phyloP scores from a whole-genome alignment of 208 protist species.

The Leishmania gerbilli region DNA sequence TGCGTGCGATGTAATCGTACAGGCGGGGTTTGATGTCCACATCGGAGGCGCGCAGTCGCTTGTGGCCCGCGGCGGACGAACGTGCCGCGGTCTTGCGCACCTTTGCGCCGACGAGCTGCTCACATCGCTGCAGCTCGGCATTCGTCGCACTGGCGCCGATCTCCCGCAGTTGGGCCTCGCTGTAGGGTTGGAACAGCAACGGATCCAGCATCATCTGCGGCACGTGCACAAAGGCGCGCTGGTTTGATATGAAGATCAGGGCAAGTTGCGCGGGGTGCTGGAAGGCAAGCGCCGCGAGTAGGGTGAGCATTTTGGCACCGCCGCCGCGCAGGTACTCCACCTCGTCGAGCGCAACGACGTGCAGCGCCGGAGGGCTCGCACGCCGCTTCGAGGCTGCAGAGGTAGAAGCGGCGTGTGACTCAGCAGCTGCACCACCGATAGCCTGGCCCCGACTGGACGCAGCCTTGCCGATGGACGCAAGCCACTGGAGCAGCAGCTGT shows the following conservation, averaged over 20 bases:
- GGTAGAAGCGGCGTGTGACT: not conserved
- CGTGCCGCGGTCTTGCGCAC: not conserved
- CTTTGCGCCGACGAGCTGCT: conserved; percentile 12
- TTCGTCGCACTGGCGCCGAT: conserved; percentile 43
- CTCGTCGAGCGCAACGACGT: conserved; percentile 81
- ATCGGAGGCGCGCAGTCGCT: conserved; percentile 3
- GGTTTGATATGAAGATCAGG: conserved; percentile 82
- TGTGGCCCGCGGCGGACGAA: not conserved
- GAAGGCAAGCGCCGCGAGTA: conserved; percentile 53
- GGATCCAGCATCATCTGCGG: conserved; percentile 61
- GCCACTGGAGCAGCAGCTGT: conserved; percentile 28
- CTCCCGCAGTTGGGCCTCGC: conserved; percentile 39
- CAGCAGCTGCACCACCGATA: not conserved
- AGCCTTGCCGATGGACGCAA: conserved; percentile 26
- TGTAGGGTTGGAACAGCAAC: conserved; percentile 74
- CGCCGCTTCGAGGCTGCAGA: not conserved
- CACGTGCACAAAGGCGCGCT: conserved; percentile 77
- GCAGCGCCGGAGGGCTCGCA: conserved; percentile 31
- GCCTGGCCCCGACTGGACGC: not conserved
- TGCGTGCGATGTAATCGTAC: conserved; percentile 63
- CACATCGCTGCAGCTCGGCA: conserved; percentile 32
- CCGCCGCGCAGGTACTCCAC: conserved; percentile 69
- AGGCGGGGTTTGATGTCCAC: conserved; percentile 53
- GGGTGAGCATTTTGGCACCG: conserved; percentile 40
- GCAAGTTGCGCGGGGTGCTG: conserved; percentile 49